These are phyloP conservation scores for Hagleromyces aurorensis DNA, from an alignment of 805 yeast genomes.

Conservation along the genomic window DNA sequence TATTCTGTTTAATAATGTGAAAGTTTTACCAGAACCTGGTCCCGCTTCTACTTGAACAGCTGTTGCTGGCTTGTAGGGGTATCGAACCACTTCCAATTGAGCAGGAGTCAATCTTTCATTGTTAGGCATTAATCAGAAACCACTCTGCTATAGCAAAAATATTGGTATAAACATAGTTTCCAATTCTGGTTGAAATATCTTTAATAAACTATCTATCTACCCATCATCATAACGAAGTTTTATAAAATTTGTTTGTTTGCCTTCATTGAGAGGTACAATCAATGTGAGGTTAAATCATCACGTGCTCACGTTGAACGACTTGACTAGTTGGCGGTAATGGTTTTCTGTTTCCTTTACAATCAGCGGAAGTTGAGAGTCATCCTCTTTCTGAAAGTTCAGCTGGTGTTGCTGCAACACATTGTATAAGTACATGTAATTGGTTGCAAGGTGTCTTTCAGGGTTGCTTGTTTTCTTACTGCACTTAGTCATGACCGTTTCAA, in stretches of 20 bases:
- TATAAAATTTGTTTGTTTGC: no score
- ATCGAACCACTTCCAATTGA: conserved; percentile 40
- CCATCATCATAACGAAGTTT: no score
- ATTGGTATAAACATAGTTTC: no score
- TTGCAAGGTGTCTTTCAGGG: conserved; percentile 63
- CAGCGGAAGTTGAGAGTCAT: conserved; percentile 12
- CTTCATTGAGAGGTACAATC: no score
- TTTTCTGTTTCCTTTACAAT: conserved; percentile 25
- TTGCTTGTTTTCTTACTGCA: conserved; percentile 47
- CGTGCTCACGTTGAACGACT: conserved; percentile 25
- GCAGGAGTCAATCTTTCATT: conserved; percentile 34
- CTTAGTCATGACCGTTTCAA: conserved; percentile 70
- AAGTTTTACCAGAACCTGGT: conserved; percentile 70
- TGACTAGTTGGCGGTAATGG: conserved; percentile 26
- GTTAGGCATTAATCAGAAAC: no score
- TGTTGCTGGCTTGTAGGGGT: conserved; percentile 33
- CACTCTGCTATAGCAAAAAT: no score
- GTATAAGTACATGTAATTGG: conserved; percentile 35
- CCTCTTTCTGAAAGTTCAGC: conserved; percentile 9
- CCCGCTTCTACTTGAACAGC: conserved; percentile 54
- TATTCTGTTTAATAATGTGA: conserved; percentile 47
- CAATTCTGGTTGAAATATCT: no score
- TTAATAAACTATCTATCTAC: no score
- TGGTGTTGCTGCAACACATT: conserved; percentile 22
- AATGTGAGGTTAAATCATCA: conserved; percentile 1